phyloP scores from a whole-genome alignment of 768 basidiomycete genomes.

The Scleroderma citrinum region DNA sequence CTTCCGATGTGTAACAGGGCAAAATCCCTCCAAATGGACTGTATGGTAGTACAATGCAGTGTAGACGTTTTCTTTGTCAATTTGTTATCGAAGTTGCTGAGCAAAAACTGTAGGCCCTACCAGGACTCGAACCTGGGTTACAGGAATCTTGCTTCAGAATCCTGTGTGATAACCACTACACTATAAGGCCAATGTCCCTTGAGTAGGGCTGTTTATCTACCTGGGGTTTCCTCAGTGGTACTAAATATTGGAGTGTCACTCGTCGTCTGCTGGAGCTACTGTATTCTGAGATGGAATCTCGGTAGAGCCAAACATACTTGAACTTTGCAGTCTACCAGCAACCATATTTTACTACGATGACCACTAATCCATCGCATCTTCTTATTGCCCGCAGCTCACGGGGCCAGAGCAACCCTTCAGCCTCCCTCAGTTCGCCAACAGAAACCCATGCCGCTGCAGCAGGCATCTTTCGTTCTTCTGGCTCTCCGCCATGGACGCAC shows the following conservation, averaged over 20 bases:
- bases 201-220: too few relatives aligned
- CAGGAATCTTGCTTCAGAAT: conserved; percentile 11
- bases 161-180: conserved; percentile 15
- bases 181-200: conserved; percentile 4
- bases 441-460: conserved; percentile 86
- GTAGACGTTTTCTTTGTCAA: neutral
- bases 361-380: conserved; percentile 79
- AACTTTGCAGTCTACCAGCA: too few relatives aligned
- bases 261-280: too few relatives aligned
- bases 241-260: too few relatives aligned
- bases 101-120: conserved; percentile 7
- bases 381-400: conserved; percentile 85
- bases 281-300: too few relatives aligned
- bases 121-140: conserved; percentile 14
- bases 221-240: too few relatives aligned
- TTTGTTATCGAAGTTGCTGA: neutral
- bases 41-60: too few relatives aligned
- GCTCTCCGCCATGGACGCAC: conserved; percentile 74
- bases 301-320: too few relatives aligned
- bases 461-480: conserved; percentile 77
- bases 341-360: too few relatives aligned
- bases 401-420: conserved; percentile 68
- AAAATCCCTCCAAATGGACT: too few relatives aligned
- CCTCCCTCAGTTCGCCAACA: conserved; percentile 76
- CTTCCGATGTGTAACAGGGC: too few relatives aligned